These are phyloP conservation scores for Cerrena zonata DNA, from an alignment of 1,284 basidiomycete genomes.

Conservation along the genomic window DNA sequence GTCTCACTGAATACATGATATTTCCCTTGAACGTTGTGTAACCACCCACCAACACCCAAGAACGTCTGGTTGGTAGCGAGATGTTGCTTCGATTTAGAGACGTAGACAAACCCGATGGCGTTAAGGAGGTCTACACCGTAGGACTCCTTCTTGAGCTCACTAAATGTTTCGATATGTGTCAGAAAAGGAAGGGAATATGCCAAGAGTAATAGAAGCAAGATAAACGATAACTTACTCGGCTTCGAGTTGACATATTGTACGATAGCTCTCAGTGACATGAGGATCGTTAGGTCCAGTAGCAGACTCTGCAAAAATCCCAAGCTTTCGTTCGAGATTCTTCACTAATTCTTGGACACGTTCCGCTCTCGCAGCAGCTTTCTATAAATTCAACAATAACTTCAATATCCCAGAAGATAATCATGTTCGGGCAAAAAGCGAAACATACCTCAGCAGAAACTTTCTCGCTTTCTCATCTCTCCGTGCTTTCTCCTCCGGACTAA, in stretches of 20 bases:
- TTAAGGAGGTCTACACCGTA: slow-evolving; percentile 92
- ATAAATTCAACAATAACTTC: slow-evolving; percentile 8
- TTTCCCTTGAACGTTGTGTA: slow-evolving; percentile 90
- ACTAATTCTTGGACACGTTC: slow-evolving; percentile 81
- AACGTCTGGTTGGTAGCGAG: slow-evolving; percentile 75
- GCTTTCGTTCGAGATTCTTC: slow-evolving; percentile 79
- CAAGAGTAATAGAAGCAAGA: too few species aligned
- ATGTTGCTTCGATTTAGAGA: slow-evolving; percentile 75
- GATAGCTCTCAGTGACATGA: slow-evolving; percentile 66
- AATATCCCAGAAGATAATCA: slow-evolving; percentile 6
- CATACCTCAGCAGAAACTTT: slow-evolving; percentile 64
- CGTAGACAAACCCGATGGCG: slow-evolving; percentile 87
- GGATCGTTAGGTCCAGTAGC: slow-evolving; percentile 70
- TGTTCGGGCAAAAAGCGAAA: slow-evolving; percentile 11
- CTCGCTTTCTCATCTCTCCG: slow-evolving; percentile 73
- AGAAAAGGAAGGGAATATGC: neutral
- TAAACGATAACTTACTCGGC: slow-evolving; percentile 57
- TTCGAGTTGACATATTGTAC: slow-evolving; percentile 75
- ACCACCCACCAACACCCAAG: slow-evolving; percentile 83
- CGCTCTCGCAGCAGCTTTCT: slow-evolving; percentile 77
- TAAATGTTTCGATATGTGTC: slow-evolving; percentile 23
- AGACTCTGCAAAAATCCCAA: slow-evolving; percentile 89
- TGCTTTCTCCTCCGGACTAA: slow-evolving; percentile 81
- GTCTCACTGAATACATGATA: slow-evolving; percentile 92
- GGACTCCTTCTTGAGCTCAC: slow-evolving; percentile 82